Conservation (phyloP, 73 alveolate species). For the Breviolum minutum region DNA sequence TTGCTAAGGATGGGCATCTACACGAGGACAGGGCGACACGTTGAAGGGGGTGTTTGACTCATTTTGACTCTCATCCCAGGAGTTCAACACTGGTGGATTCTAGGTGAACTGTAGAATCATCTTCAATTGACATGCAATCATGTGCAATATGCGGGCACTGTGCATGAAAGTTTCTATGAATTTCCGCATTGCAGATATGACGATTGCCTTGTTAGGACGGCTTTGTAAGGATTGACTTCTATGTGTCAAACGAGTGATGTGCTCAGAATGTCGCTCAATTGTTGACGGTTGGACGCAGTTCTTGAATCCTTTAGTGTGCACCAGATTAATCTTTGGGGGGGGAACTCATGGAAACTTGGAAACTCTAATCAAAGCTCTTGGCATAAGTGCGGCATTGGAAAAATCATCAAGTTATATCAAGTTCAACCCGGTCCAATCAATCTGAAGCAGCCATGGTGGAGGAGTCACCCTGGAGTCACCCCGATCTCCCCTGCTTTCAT, state of each 20-base stretch:
- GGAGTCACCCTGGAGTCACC: too few species aligned
- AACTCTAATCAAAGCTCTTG: background rate
- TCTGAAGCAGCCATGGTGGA: background rate
- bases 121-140: background rate
- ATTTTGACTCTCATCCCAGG: background rate
- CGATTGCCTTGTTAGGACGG: conserved; percentile 35
- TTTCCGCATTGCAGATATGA: too few species aligned
- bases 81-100: background rate
- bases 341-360: background rate
- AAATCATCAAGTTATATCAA: background rate
- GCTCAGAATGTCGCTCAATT: background rate
- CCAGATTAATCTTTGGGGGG: too few species aligned
- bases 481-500: background rate
- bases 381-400: too few species aligned
- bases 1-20: conserved; percentile 16
- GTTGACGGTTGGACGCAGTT: background rate
- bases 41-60: background rate
- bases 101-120: too few species aligned
- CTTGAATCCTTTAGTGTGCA: background rate
- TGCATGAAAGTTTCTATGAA: background rate
- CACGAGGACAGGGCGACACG: background rate
- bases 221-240: conserved; percentile 46
- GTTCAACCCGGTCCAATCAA: background rate
- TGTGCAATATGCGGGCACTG: background rate
- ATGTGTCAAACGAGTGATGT: conserved; percentile 28